A percentile compares a stretch with the other conserved stretches of the same genome.
Conservation (phyloP, 306 rosid species). For the cucumber (Cucumis sativus) region Cucumber_9930_V3 NC_026655.2:21013001-21013500, state of each 20-base stretch:
- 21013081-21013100: neutral
- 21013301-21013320: neutral
- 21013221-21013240: neutral
- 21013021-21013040: too few species aligned
- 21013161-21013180: neutral
- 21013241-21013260: neutral
- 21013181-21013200: neutral
- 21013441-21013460: constrained; percentile 14
- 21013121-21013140: neutral
- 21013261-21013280: neutral
- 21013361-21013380: neutral
- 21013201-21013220: neutral
- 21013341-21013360: neutral
- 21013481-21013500: neutral
- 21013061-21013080: neutral
- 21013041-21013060: too few species aligned
- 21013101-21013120: neutral
- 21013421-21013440: constrained; percentile 19
- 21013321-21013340: neutral
- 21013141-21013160: neutral
- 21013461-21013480: neutral
- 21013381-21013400: constrained; percentile 5
- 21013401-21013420: neutral
- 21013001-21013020: too few species aligned
- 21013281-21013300: neutral